Percentiles rank a stretch among this genome's conserved stretches.
These are phyloP conservation scores for Schwanniomyces sp. DNA, from an alignment of 805 yeast genomes.

Conservation along the genomic window DNA sequence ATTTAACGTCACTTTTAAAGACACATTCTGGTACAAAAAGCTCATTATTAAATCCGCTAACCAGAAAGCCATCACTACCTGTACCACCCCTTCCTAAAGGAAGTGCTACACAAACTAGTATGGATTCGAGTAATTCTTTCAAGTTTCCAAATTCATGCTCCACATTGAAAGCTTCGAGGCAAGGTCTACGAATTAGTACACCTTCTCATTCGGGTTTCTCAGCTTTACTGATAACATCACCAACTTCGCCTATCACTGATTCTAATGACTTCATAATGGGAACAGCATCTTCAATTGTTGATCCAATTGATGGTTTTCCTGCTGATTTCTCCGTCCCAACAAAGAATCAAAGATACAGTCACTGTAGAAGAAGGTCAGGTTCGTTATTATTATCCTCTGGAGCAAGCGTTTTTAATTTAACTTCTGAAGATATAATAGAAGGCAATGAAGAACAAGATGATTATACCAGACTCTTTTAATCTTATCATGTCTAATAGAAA, in stretches of 20 bases:
- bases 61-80: constrained; percentile 12
- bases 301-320: constrained; percentile 40
- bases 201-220: constrained; percentile 10
- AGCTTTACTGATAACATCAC: constrained; percentile 36
- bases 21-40: constrained; percentile 1
- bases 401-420: constrained; percentile 20
- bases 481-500: not conserved
- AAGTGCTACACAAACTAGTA: not conserved
- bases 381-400: constrained; percentile 20
- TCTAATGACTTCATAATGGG: constrained; percentile 11
- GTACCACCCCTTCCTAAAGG: constrained; percentile 11
- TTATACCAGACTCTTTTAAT: constrained; percentile 3
- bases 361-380: constrained; percentile 17
- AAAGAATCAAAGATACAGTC: constrained; percentile 3
- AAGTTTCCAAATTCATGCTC: constrained; percentile 10
- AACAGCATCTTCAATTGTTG: constrained; percentile 21
- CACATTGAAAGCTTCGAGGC: not conserved
- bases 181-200: not conserved
- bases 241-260: constrained; percentile 30
- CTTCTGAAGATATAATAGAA: constrained; percentile 21
- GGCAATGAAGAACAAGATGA: constrained; percentile 20
- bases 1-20: constrained; percentile 2
- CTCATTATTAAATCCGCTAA: constrained; percentile 10
- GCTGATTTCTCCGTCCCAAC: constrained; percentile 33
- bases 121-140: constrained; percentile 1